Conservation (phyloP, 257 asterid species). For the Ilex aquifolium region DNA sequence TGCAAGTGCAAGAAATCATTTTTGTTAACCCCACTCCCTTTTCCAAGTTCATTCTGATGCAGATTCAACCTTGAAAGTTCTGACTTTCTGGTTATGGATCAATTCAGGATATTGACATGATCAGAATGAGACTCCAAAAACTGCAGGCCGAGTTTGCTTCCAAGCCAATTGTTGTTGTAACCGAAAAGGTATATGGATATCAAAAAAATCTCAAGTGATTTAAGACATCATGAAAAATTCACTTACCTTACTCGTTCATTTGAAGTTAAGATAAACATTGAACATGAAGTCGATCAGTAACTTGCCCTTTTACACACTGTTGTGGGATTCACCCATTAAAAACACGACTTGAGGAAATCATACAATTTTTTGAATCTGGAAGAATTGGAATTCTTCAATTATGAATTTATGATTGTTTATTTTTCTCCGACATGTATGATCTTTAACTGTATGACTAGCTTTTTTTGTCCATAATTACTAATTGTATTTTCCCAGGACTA, state of each 20-base stretch:
- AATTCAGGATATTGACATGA: slow-evolving; percentile 55
- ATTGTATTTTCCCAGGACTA: slow-evolving; percentile 51
- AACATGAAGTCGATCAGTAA: too few relatives aligned
- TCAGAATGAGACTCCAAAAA: slow-evolving; percentile 47
- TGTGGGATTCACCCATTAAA: too few relatives aligned
- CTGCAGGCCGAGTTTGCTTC: slow-evolving; percentile 47
- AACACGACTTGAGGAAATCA: not conserved
- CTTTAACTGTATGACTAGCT: not conserved
- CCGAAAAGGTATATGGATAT: slow-evolving; percentile 64
- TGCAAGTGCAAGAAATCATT: not conserved
- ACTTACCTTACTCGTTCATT: too few relatives aligned
- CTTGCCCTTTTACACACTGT: too few relatives aligned
- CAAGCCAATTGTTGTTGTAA: slow-evolving; percentile 58
- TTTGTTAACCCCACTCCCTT: not conserved
- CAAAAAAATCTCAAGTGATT: too few relatives aligned
- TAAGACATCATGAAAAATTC: too few relatives aligned
- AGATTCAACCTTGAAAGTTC: not conserved
- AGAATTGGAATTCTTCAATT: not conserved
- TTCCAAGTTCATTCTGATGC: not conserved
- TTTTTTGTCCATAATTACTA: too few relatives aligned
- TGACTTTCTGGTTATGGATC: slow-evolving; percentile 13
- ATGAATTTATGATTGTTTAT: not conserved
- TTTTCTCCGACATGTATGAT: not conserved
- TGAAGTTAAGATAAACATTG: not conserved
- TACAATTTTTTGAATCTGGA: not conserved